Base-by-base conservation (phyloP, 257 asterid genomes). In the Lantana camara region DNA sequence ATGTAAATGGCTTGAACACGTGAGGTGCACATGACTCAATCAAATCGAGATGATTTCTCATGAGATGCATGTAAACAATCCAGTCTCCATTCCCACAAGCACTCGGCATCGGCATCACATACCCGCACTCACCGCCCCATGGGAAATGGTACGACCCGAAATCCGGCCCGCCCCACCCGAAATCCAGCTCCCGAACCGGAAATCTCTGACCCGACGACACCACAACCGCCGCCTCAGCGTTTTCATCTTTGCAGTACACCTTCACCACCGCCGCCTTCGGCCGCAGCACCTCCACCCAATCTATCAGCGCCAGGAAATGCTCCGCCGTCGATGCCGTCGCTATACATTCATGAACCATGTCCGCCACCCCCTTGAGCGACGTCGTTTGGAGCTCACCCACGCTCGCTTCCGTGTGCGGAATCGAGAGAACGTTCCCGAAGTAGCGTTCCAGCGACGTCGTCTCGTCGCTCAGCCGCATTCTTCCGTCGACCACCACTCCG, bases 91-190 rank as follows among this genome's bases (percentile, higher is more conserved):
- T 72, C 27, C 73, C 57, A 0, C 42, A 58, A 0, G 63, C 67
- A 58, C 79, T 71, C 0, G 77, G 82, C 83, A 86, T 69, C 0
- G 89, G 95, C 89, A 86, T 83, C 3, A 87, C 87, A 42, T 82
- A 84, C 67, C 89, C 95, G 0, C 86, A 74, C 14, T 78, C 69
- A 0, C 91, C 87, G 3, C 95, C 87, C 90, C 92, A 84, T 0
- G 88, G 83, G 16, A 87, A 87, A 20, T 84, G 77, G 75, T 82
- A 82, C 24, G 95, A 87, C 62, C 87, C 92, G 66, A 87, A 74
- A 4, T 42, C 66, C 13, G 85, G 85, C 38, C 53, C 49, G 37
- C 91, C 91, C 83, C 83, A 78, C 61, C 91, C 89, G 59, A 86
- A 86, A 46, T 84, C 78, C 71, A 82, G 9, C 23, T 62, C 60